These are phyloP conservation scores for Trypethelium eluteriae DNA, from an alignment of 495 filamentous ascomycete species.

Conservation along the genomic window DNA sequence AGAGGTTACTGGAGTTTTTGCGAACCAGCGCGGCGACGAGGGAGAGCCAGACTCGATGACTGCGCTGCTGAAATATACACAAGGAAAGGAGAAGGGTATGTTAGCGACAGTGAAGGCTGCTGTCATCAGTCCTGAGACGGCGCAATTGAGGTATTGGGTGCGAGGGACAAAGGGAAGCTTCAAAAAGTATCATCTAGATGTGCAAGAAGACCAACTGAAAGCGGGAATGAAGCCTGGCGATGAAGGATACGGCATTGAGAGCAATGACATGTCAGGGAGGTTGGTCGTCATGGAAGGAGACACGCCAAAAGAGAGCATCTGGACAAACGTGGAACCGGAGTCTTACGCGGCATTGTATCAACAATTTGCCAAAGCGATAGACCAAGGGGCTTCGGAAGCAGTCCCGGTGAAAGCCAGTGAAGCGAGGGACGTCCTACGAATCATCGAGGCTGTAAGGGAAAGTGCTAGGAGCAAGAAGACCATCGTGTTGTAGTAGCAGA, in stretches of 20 bases:
- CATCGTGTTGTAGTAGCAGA: not conserved
- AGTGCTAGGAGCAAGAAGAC: not conserved
- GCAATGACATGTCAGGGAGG: constrained; percentile 45
- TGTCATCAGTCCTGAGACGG: constrained; percentile 60
- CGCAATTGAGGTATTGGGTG: constrained; percentile 74
- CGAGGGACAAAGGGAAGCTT: constrained; percentile 73
- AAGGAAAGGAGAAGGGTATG: constrained; percentile 46
- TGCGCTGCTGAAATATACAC: constrained; percentile 57
- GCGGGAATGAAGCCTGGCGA: constrained; percentile 59
- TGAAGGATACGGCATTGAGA: constrained; percentile 59
- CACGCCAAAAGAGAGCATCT: constrained; percentile 33
- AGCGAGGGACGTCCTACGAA: constrained; percentile 60
- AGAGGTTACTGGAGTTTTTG: constrained; percentile 59
- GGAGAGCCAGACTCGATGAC: constrained; percentile 63
- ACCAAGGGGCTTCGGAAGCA: constrained; percentile 41
- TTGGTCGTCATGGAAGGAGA: constrained; percentile 40
- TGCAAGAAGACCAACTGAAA: constrained; percentile 75
- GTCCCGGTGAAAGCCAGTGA: constrained; percentile 66
- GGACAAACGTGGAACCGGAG: constrained; percentile 56
- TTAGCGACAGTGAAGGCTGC: constrained; percentile 61
- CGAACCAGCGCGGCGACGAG: constrained; percentile 55
- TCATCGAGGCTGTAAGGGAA: constrained; percentile 58
- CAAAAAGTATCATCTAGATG: constrained; percentile 66
- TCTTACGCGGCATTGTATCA: constrained; percentile 71
- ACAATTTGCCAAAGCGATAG: constrained; percentile 58